Base-by-base conservation (phyloP, 2,329 filamentous ascomycete genomes). In the Pezicula carpinea region DNA sequence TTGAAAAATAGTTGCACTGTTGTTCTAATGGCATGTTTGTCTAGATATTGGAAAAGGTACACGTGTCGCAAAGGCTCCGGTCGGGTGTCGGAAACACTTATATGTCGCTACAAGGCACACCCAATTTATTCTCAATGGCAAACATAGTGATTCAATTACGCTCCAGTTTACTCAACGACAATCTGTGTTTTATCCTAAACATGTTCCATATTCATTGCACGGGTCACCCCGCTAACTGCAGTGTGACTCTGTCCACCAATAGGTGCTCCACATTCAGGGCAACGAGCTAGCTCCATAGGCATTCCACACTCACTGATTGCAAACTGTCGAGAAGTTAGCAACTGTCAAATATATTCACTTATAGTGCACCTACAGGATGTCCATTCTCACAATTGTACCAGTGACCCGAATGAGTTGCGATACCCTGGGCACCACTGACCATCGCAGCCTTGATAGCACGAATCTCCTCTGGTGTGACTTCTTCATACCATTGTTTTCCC, bases 251-350 rank as follows among this genome's bases (percentile, higher is more conserved):
- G 58, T 0, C 83, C 83, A 1, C 82, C 83, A 22, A 87, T 72
- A 0, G 60, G 50, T 0, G 70, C 70, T 0, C 71, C 74, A 53
- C 83, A 88, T 51, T 87, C 75, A 0, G 83, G 81, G 52, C 85
- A 89, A 0, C 63, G 62, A 1, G 81, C 73, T 18, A 56, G 38
- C 58, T 87, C 49, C 79, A 85, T 83, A 0, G 83, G 77, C 72
- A 80, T 77, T 0, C 82, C 82, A 53, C 82, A 85, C 49, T 85
- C 79, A 0, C 81, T 81, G 14, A 86, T 72, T 0, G 80, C 78
- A 53, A 87, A 83, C 50, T 56, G 43, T 35, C 15, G 4, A 17
- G 29, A 18, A 33, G 14, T 49, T 23, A 41, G 32, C 18, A 36
- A 10, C n/a, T 23, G 5, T 14, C 18, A 23, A 38, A 42, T 38